Evolutionary conservation across 192 early-diverging fungal genomes (phyloP), one percentile per base, ranked within the genome.

Genomic region (Entophlyctis helioformis): DNA sequence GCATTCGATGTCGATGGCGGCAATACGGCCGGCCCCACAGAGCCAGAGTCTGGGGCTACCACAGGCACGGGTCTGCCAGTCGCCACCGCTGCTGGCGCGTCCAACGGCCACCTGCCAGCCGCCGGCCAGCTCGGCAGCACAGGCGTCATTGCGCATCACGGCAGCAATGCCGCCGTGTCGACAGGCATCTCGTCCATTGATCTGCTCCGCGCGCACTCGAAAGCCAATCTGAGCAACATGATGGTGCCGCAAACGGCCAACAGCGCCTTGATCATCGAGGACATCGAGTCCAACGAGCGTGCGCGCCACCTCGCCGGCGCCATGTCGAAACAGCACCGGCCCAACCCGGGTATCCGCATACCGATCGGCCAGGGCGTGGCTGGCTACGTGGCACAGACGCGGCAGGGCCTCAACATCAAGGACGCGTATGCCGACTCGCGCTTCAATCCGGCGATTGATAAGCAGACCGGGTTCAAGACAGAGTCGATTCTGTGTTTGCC

Each of bases 341-440:
- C 29, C 6, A 31, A 31, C 29, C 33, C 51, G 3, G 53, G 41
- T n/a, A 48, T 62, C 32, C 9, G 51, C 2, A 28, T 65, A 3
- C 41, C 63, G 12, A n/a, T 57, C n/a, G 48, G 39, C 5, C 15
- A 16, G 18, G 63, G 63, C 34, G 60, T 65, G 22, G 47, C 48
- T 6, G 63, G 63, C n/a, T 53, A 34, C 26, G 63, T 65, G 5
- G 59, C 54, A 15, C 9, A 25, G 12, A 44, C 47, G 12, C 61
- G 63, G 15, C 36, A 53, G 26, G 33, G 28, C 3, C 16, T 44
- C 16, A 65, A 65, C 40, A 65, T 63, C 34, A 19, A 25, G 18
- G 34, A 65, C 47, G 60, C 63, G 2, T 64, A 57, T 20, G 4
- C 21, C n/a, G 63, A 65, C 39, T 10, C 39, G 24, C 46, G 63